Evolutionary conservation across 2,329 filamentous ascomycete species (phyloP).

Genomic region (Septoria petroselini): DNA sequence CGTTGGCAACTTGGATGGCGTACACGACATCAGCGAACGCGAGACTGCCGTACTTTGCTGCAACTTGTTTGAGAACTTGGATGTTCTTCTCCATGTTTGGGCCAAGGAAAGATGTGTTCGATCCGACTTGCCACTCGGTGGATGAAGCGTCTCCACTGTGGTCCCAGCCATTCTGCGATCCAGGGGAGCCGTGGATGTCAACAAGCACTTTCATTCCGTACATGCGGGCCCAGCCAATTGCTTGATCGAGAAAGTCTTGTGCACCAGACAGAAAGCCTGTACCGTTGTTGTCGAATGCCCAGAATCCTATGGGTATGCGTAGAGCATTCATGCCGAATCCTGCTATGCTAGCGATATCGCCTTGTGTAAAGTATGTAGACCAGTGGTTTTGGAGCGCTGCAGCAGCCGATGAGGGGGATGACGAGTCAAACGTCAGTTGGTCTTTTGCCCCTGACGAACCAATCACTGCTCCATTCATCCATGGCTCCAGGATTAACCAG

Average conservation of each 20-base stretch:
- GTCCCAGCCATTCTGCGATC: constrained; percentile 52
- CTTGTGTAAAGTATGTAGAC: constrained; percentile 41
- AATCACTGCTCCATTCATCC: too few species aligned
- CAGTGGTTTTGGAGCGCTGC: too few species aligned
- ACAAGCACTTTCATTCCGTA: constrained; percentile 50
- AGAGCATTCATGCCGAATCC: constrained; percentile 40
- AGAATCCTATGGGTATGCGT: constrained; percentile 54
- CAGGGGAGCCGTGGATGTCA: constrained; percentile 52
- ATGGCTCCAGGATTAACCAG: too few species aligned
- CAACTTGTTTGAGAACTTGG: constrained; percentile 41
- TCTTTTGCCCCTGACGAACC: too few species aligned
- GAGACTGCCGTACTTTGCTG: constrained; percentile 42
- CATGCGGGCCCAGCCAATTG: constrained; percentile 48
- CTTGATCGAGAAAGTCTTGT: constrained; percentile 48
- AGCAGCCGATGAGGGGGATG: too few species aligned
- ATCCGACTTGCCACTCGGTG: constrained; percentile 33
- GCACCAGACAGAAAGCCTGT: constrained; percentile 48
- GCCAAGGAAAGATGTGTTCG: too few species aligned
- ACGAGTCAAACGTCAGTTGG: too few species aligned
- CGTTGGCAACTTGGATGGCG: constrained; percentile 46
- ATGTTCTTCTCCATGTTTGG: constrained; percentile 40
- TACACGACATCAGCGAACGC: constrained; percentile 44
- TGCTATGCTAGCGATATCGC: constrained; percentile 43
- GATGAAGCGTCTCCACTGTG: constrained; percentile 30
- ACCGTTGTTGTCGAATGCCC: constrained; percentile 47